Percentiles rank a stretch among this genome's conserved stretches.
Conservation (phyloP, 2,329 filamentous ascomycete species). For the Talaromyces atroroseus region DNA sequence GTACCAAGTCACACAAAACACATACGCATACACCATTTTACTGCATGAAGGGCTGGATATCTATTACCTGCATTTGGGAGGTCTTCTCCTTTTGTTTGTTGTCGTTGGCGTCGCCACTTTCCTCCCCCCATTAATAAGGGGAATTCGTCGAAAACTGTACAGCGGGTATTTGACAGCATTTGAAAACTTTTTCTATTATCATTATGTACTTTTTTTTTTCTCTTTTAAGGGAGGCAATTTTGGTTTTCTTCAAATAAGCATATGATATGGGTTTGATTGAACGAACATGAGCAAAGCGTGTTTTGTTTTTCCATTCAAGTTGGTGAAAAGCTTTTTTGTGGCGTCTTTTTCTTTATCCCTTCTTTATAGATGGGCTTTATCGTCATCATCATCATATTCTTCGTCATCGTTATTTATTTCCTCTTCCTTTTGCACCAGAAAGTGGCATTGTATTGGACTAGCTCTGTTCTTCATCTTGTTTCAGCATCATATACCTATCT, state of each 20-base stretch:
- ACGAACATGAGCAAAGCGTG: not conserved
- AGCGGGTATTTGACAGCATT: not conserved
- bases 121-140: not conserved
- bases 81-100: not conserved
- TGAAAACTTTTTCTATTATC: not conserved
- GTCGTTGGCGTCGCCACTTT: not conserved
- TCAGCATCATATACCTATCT: not conserved
- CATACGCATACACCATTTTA: not conserved
- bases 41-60: conserved; percentile 2
- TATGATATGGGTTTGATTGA: not conserved
- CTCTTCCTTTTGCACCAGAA: not conserved
- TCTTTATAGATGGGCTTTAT: not conserved
- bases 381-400: not conserved
- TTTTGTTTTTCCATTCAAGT: not conserved
- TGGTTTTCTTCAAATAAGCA: not conserved
- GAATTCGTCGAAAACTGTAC: not conserved
- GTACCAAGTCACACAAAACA: not conserved
- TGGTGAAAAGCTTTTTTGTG: not conserved
- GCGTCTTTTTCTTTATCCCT: not conserved
- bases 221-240: not conserved
- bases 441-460: not conserved
- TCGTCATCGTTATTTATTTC: not conserved
- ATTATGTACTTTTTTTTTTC: not conserved
- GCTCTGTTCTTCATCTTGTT: not conserved
- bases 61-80: conserved; percentile 8